Base-by-base conservation (phyloP, 306 rosid genomes). In the Acmispon strigosus region DNA sequence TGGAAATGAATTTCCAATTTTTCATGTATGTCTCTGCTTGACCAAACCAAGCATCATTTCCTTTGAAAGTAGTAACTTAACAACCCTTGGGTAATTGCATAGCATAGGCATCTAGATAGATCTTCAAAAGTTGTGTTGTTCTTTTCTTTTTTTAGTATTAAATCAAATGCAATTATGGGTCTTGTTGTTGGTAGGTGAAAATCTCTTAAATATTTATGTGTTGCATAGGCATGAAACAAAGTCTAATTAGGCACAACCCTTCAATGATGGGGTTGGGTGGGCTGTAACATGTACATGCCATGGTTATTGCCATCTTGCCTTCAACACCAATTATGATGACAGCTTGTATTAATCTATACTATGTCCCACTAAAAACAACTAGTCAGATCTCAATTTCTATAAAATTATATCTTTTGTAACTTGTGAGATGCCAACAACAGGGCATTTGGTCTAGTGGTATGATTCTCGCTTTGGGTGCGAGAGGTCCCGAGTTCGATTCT, bases 401-500 rank as follows among this genome's bases (percentile, higher is more conserved):
- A 27, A 3, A 22, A 22, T 22, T 27, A 27, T 27, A 27, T 2
- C 2, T 27, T 27, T 2, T 27, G 3, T 27, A 27, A 27, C 4
- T 27, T 27, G 32, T 2, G 3, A 3, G 4, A 27, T 27, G 0
- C 0, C 2, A 27, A 1, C 32, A 27, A 27, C 24, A 27, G 66
- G 76, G 76, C 76, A 71, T 71, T 71, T 71, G 76, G 68, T 71
- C 68, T 71, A 71, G 76, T 71, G 76, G 68, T 71, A 71, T 71
- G 76, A 71, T 71, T 71, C 76, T 71, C 68, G 76, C 76, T 71
- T 65, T 65, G 79, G 79, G 79, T 75, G 79, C 79, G 68, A 75
- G 79, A 75, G 79, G 79, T 75, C 79, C 79, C 43, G 79, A 66
- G 73, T 75, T 75, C 79, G 79, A 75, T 75, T 75, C 73, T 75